phyloP scores from a whole-genome alignment of 2,329 filamentous ascomycete species.

The Fonsecaea nubica region DNA sequence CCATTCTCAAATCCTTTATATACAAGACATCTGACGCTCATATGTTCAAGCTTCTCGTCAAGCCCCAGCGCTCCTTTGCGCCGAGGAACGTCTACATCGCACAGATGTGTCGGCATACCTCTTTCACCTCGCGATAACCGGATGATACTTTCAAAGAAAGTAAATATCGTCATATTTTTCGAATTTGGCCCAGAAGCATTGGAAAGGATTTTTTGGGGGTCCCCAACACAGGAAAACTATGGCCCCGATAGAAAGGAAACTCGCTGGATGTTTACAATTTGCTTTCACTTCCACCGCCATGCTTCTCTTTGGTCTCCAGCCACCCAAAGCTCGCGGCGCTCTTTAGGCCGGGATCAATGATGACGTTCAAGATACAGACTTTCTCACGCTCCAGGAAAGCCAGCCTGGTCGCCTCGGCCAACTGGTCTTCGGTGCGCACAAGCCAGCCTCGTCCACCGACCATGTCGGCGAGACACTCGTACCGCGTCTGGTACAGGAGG shows the following conservation, averaged over 20 bases:
- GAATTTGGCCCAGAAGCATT: too few species aligned
- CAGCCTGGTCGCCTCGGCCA: slow-evolving; percentile 57
- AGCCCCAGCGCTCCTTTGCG: too few species aligned
- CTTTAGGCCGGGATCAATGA: slow-evolving; percentile 59
- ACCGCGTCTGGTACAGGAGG: slow-evolving; percentile 61
- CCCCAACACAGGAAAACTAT: too few species aligned
- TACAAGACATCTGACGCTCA: background rate
- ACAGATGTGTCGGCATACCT: too few species aligned
- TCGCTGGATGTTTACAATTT: slow-evolving; percentile 19
- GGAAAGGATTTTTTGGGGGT: background rate
- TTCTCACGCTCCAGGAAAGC: slow-evolving; percentile 56
- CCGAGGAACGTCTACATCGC: too few species aligned
- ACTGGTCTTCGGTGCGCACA: slow-evolving; percentile 59
- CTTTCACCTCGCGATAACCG: too few species aligned
- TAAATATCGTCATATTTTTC: too few species aligned
- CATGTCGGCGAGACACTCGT: slow-evolving; percentile 62
- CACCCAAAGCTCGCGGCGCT: slow-evolving; percentile 50
- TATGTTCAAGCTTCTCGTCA: too few species aligned
- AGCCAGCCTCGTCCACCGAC: slow-evolving; percentile 62
- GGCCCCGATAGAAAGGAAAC: background rate
- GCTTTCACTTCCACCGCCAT: slow-evolving; percentile 21
- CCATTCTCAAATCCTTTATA: background rate
- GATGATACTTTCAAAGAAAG: too few species aligned
- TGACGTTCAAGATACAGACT: slow-evolving; percentile 60
- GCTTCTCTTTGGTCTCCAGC: slow-evolving; percentile 43